Base-by-base conservation (phyloP, 1,284 basidiomycete species). In the Sphagnurus paluster region DNA sequence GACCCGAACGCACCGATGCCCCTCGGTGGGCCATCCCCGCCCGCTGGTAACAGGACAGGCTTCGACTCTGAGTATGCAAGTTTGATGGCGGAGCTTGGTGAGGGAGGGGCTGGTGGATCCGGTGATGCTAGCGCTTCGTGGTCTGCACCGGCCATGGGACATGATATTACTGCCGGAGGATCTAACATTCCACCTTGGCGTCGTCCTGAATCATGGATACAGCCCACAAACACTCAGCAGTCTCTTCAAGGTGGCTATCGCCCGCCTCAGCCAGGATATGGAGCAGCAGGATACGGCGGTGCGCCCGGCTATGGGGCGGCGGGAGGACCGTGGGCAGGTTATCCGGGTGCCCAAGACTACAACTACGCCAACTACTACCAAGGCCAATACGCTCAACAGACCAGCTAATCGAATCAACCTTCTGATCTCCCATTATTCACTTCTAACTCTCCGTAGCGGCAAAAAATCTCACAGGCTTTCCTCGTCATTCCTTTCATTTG, bases 31-130 rank as follows among this genome's bases (percentile, higher is more conserved):
- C 55, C 58, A 6, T 66, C 69, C 28, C 63, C 65, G 58, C 64
- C 77, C 60, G 60, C 75, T 46, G 67, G 77, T 57, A 67, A 70
- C 54, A 79, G 82, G 56, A 76, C 80, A 55, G 85, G 84, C 19
- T 98, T 98, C 70, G 96, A 99, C 68, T 95, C 93, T 13, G 97
- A 99, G 72, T 99, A 98, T 60, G 92, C 93, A 21, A 93, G 82
- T 57, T 74, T 99, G 55, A 97, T 99, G 96, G 95, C 93, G 30
- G 97, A 99, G 71, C 79, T 99, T 26, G 97, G 97, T 47, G 97
- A 99, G 71, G 80, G 80, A 32, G 80, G 79, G 41, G 30, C 30
- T 33, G 79, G 77, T 49, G 78, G 76, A 33, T 64, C 75, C 34
- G 75, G 74, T 42, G 84, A 83, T 59, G 66, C 73, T 29, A 70